These are phyloP conservation scores for Aspergillus cristatus DNA, from an alignment of 495 filamentous ascomycete genomes.

Conservation along the genomic window DNA sequence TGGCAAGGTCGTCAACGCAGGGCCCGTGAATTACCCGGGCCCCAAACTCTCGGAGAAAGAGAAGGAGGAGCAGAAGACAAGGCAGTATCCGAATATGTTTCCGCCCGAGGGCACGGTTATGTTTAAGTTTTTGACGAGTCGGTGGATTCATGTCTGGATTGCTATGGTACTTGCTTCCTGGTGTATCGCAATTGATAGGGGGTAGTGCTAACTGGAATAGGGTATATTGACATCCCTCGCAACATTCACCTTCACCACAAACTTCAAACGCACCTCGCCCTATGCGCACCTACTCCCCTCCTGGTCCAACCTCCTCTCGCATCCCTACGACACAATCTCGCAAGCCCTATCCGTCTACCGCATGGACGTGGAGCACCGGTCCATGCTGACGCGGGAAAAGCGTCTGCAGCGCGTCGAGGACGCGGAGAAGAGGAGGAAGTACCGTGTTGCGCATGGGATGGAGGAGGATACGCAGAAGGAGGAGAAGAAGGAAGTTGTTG, in stretches of 20 bases:
- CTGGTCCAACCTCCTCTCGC: constrained; percentile 44
- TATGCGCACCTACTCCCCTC: constrained; percentile 65
- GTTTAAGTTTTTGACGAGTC: constrained; percentile 64
- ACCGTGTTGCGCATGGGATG: constrained; percentile 73
- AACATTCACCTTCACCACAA: constrained; percentile 54
- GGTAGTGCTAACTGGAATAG: constrained; percentile 25
- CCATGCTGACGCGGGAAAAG: constrained; percentile 54
- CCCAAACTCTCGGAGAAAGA: constrained; percentile 51
- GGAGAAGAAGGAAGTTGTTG: constrained; percentile 15
- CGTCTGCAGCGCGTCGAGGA: constrained; percentile 62
- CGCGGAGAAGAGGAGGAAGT: constrained; percentile 67
- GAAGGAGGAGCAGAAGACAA: constrained; percentile 47
- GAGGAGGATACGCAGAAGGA: constrained; percentile 33
- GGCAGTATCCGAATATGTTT: constrained; percentile 74
- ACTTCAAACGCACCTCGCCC: constrained; percentile 61
- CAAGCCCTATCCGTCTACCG: constrained; percentile 56
- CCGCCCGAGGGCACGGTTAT: constrained; percentile 65
- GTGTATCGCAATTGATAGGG: too few species aligned
- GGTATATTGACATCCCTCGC: constrained; percentile 59
- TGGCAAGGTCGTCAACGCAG: constrained; percentile 17
- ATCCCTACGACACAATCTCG: constrained; percentile 52
- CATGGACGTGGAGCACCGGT: constrained; percentile 57
- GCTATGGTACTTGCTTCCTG: constrained; percentile 50
- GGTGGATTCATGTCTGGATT: constrained; percentile 67
- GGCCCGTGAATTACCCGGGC: constrained; percentile 57